A percentile compares a stretch with the other conserved stretches of the same genome.
These are phyloP conservation scores for Neophaeococcomyces aloes DNA, from an alignment of 2,329 filamentous ascomycete genomes.

Conservation along the genomic window DNA sequence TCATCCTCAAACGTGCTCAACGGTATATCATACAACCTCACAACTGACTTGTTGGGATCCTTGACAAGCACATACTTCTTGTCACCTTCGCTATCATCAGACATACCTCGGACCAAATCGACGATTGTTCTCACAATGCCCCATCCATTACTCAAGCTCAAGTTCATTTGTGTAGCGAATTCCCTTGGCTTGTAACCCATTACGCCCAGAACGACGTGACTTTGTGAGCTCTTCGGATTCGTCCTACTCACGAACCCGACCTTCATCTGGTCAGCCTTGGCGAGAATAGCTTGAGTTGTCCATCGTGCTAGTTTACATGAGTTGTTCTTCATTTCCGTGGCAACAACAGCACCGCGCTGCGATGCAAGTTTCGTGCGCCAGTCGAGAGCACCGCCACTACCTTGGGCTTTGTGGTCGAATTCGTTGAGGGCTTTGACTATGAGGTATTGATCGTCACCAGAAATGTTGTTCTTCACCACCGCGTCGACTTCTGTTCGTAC, in stretches of 20 bases:
- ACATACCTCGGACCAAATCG: conserved; percentile 54
- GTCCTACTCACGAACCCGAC: conserved; percentile 92
- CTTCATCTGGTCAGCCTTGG: conserved; percentile 98
- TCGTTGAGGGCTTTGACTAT: conserved; percentile 96
- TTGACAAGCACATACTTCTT: conserved; percentile 50
- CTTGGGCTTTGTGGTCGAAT: conserved; percentile 96
- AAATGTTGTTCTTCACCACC: conserved; percentile 87
- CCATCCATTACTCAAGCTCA: conserved; percentile 95
- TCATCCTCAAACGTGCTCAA: conserved; percentile 79
- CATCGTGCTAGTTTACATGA: conserved; percentile 95
- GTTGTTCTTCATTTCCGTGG: conserved; percentile 99
- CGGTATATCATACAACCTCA: conserved; percentile 87
- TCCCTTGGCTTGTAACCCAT: conserved; percentile 96
- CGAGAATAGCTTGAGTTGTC: conserved; percentile 93
- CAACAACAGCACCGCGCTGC: conserved; percentile 92
- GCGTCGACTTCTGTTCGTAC: conserved; percentile 94
- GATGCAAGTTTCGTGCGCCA: conserved; percentile 92
- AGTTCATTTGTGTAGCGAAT: conserved; percentile 95
- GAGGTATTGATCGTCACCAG: conserved; percentile 80
- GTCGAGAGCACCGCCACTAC: conserved; percentile 86
- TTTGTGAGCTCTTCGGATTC: conserved; percentile 84
- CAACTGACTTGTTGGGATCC: conserved; percentile 95
- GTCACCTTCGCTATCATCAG: conserved; percentile 29
- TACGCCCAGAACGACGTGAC: conserved; percentile 90
- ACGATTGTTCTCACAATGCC: conserved; percentile 96